Evolutionary conservation across 1,284 basidiomycete species (phyloP).

Genomic region (Cryptococcus floricola): DNA sequence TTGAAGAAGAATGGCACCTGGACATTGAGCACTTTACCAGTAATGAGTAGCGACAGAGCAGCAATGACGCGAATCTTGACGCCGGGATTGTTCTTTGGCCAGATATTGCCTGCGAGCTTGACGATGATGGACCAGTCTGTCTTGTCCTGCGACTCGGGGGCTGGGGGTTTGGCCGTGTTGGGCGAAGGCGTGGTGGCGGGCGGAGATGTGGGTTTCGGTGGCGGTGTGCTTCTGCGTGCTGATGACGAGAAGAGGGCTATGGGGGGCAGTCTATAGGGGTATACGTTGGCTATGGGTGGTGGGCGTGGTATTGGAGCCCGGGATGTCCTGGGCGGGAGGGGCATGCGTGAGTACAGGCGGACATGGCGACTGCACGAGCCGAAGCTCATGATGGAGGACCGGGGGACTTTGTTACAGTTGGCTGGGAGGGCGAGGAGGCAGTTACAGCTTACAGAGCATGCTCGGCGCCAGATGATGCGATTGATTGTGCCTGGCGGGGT

Average conservation of each 20-base stretch:
- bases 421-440: neutral
- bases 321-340: neutral
- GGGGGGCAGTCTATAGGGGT: neutral
- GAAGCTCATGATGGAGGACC: conserved; percentile 11
- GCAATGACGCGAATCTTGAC: conserved; percentile 70
- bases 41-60: conserved; percentile 75
- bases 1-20: conserved; percentile 98
- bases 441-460: neutral
- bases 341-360: neutral
- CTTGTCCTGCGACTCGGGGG: conserved; percentile 21
- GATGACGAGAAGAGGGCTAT: neutral
- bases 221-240: neutral
- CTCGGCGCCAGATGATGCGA: neutral
- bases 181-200: neutral
- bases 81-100: conserved; percentile 55
- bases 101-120: conserved; percentile 56
- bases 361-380: conserved; percentile 18
- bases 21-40: conserved; percentile 92
- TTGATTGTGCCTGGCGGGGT: no score
- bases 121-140: conserved; percentile 57
- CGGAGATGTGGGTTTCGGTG: neutral
- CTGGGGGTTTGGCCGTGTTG: neutral
- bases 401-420: neutral
- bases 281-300: neutral
- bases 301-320: no score